Base-by-base conservation (phyloP, 345 rosid genomes). In the Punica granatum region DNA sequence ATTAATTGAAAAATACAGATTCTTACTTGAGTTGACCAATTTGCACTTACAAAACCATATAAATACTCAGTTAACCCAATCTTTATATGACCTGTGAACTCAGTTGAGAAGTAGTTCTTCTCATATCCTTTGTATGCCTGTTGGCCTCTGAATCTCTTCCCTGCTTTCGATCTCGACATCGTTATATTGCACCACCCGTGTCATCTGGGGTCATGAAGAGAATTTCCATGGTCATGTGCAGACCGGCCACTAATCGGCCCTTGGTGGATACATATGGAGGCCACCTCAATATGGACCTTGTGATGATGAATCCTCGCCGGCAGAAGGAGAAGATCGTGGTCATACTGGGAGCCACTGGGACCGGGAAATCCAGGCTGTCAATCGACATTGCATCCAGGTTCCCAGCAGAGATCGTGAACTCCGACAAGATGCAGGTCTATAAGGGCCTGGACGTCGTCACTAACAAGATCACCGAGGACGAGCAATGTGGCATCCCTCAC, bases 321-420 rank as follows among this genome's bases (percentile, higher is more conserved):
- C 81, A 73, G 43, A 83, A 78, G 68, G 85, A 87, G n/a, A 92
- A 88, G 84, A 80, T 86, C 31, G 76, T 92, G 62, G 74, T 88
- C 66, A 60, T 88, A 60, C 62, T 88, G 84, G 98, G 98, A 33
- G 89, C 87, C 9, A 92, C 98, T 0, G 98, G 97, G 23, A 72
- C 90, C 0, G 96, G 98, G 23, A 92, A 92, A 66, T 90, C 98
- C 14, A 77, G 86, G 1, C 93, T 92, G 43, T 92, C 98, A 9
- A 62, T 90, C 11, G 96, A 88, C 69, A 77, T 92, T 0, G 97
- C 97, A 1, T 75, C 80, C 56, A 84, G 73, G 54, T 84, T 85
- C 65, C 84, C 86, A 0, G 85, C 83, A 0, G 97, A 92, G 69
- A 80, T 92, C 65, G 82, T 90, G 33, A 92, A 90, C 36, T 85